Evolutionary conservation across 2,329 filamentous ascomycete genomes (phyloP).

Genomic region (Fusarium equiseti): DNA sequence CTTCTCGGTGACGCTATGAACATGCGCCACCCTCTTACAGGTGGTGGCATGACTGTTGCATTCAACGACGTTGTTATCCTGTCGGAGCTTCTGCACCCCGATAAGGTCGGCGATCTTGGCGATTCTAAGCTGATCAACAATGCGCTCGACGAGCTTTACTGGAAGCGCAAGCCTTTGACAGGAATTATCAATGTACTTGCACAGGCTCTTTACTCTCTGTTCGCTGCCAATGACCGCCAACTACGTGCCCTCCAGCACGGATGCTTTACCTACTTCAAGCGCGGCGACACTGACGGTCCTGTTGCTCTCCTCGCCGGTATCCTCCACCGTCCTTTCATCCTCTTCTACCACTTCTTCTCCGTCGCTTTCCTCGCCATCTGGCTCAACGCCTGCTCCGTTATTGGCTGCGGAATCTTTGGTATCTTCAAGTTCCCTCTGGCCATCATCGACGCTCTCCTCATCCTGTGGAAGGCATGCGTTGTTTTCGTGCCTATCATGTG

Average conservation of each 20-base stretch:
- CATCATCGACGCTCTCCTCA: conserved; percentile 72
- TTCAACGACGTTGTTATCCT: conserved; percentile 91
- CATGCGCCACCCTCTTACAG: conserved; percentile 98
- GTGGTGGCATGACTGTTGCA: conserved; percentile 97
- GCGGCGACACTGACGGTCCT: conserved; percentile 80
- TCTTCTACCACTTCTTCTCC: conserved; percentile 94
- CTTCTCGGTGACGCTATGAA: conserved; percentile 96
- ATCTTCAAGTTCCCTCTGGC: conserved; percentile 67
- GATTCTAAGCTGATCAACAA: conserved; percentile 74
- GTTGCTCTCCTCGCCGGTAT: conserved; percentile 85
- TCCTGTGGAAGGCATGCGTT: conserved; percentile 83
- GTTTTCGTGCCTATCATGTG: conserved; percentile 88
- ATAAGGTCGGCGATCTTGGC: conserved; percentile 74
- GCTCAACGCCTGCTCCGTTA: conserved; percentile 61
- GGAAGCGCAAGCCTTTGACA: conserved; percentile 83
- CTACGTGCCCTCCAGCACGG: conserved; percentile 86
- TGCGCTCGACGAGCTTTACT: conserved; percentile 84
- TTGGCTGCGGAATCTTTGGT: conserved; percentile 55
- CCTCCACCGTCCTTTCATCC: conserved; percentile 78
- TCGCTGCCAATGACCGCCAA: conserved; percentile 84
- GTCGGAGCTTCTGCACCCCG: conserved; percentile 77
- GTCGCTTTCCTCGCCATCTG: conserved; percentile 92
- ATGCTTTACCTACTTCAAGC: conserved; percentile 93
- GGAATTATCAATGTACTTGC: conserved; percentile 98
- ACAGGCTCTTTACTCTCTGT: conserved; percentile 90